Base-by-base conservation (phyloP, 768 basidiomycete genomes). In the Pleurotus tuoliensis region DNA sequence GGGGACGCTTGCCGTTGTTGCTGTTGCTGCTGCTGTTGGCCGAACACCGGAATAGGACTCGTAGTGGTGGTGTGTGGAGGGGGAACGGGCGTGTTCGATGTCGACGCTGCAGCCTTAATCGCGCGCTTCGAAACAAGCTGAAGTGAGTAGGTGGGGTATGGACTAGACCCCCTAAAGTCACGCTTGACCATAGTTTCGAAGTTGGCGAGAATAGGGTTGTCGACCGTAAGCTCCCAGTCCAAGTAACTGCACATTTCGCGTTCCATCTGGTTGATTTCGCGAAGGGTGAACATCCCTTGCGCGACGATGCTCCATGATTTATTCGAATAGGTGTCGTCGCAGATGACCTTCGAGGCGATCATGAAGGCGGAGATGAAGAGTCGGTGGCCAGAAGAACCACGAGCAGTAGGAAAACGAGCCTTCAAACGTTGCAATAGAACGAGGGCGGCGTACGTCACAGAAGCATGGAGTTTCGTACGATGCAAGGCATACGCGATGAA, bases 241-340 rank as follows among this genome's bases (percentile, higher is more conserved):
- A 99, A 76, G 66, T 98, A 98, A 13, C 83, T 77, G 64, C 81
- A 93, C 87, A 97, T 94, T 72, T 95, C 93, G 20, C 92, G 76
- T 75, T 95, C 94, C 93, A 95, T 94, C 77, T 95, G 93, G 70
- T 97, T 97, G 66, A 97, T 88, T 78, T 95, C 94, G 46, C 89
- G 81, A 5, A 95, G 73, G 3, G 77, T 79, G 64, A 94, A 95
- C 83, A 93, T 87, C 25, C 84, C 86, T 69, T 94, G 91, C 0
- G 90, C 92, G 40, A 95, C 93, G 45, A 94, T 88, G 4, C 84
- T 82, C 93, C 93, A 95, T 0, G 88, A 90, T 67, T 93, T 92
- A 80, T 94, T 94, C 13, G 89, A 92, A 68, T 94, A 95, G 0
- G 92, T 94, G 63, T 94, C 92, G 74, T 95, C 92, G 72, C 92